phyloP scores from a whole-genome alignment of 805 yeast species.

The Starmera dryadoides region DNA sequence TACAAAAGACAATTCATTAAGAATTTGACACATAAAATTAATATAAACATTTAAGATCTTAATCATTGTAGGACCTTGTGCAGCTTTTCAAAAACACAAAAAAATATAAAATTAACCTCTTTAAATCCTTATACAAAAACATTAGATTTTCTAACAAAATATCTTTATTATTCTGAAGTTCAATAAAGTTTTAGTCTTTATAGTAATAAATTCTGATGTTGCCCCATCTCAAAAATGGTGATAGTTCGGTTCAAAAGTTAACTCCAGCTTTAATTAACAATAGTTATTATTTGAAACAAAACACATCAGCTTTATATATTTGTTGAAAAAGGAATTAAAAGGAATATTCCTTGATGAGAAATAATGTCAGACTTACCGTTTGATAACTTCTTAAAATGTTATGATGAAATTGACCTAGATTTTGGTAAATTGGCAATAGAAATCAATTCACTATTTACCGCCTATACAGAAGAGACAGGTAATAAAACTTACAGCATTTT shows the following conservation, averaged over 20 bases:
- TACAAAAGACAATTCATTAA: no score
- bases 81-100: neutral
- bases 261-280: neutral
- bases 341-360: no score
- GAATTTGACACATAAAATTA: neutral
- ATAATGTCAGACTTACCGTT: neutral
- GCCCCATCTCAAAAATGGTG: neutral
- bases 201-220: neutral
- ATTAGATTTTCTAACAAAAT: no score
- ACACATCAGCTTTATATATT: neutral
- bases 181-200: no score
- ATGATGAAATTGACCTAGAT: neutral
- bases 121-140: no score
- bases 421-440: neutral
- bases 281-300: no score
- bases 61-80: neutral
- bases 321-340: no score
- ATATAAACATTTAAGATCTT: no score
- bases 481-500: no score
- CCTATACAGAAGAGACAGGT: neutral
- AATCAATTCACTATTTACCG: neutral
- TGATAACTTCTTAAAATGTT: neutral
- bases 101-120: no score
- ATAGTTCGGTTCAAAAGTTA: neutral
- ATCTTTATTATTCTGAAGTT: no score